These are phyloP conservation scores for Trametes elegans DNA, from an alignment of 768 basidiomycete genomes.

Conservation along the genomic window DNA sequence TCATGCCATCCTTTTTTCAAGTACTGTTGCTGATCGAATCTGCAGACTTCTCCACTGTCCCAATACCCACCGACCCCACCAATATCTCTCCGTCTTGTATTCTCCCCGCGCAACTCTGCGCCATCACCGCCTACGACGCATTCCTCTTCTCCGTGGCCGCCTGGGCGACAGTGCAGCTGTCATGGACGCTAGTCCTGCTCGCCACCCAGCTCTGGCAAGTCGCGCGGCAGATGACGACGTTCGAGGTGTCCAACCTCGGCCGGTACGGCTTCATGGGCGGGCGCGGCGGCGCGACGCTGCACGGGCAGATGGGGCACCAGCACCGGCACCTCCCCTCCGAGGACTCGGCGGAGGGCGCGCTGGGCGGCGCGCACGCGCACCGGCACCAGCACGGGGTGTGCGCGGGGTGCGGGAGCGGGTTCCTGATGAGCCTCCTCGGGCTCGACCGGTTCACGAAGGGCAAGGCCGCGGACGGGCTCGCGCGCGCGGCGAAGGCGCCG, in stretches of 20 bases:
- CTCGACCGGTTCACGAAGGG: constrained; percentile 94
- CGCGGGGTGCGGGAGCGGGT: constrained; percentile 48
- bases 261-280: constrained; percentile 98
- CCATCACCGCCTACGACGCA: constrained; percentile 66
- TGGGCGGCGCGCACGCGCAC: constrained; percentile 37
- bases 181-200: constrained; percentile 89
- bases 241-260: constrained; percentile 93
- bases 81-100: constrained; percentile 60
- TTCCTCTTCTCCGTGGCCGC: constrained; percentile 79
- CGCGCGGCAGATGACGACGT: constrained; percentile 90
- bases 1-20: too few species aligned
- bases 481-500: constrained; percentile 66
- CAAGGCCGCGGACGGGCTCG: constrained; percentile 83
- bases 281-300: constrained; percentile 64
- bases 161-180: constrained; percentile 94
- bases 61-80: constrained; percentile 34
- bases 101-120: constrained; percentile 68
- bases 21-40: not conserved
- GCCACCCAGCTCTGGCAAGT: constrained; percentile 90
- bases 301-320: constrained; percentile 78
- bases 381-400: constrained; percentile 39
- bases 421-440: constrained; percentile 89
- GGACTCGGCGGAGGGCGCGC: constrained; percentile 43
- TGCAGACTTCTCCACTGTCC: constrained; percentile 54
- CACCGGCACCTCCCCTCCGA: constrained; percentile 39